A percentile compares a stretch with the other conserved stretches of the same genome.
These are phyloP conservation scores for Nigrospora osmanthi DNA, from an alignment of 2,329 filamentous ascomycete species.

Conservation along the genomic window DNA sequence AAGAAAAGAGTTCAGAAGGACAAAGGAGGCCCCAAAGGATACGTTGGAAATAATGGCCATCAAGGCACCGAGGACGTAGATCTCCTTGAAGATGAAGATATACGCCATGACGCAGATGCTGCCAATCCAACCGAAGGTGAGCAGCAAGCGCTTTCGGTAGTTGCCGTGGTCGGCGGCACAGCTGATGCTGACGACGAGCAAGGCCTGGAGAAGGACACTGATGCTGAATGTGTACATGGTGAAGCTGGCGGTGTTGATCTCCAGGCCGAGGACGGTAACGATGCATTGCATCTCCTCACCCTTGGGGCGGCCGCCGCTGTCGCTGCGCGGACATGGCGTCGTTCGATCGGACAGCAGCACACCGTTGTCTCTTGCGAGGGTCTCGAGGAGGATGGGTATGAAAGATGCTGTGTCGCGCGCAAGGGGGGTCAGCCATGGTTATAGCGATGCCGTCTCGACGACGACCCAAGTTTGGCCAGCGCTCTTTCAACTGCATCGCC, in stretches of 20 bases:
- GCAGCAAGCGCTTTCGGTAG: constrained; percentile 80
- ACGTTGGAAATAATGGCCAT: constrained; percentile 88
- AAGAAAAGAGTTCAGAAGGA: constrained; percentile 90
- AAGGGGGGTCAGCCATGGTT: too few relatives aligned
- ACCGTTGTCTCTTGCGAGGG: constrained; percentile 85
- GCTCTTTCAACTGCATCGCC: too few relatives aligned
- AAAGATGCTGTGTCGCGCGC: constrained; percentile 61
- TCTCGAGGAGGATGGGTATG: constrained; percentile 91
- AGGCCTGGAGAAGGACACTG: constrained; percentile 79
- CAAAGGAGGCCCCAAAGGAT: constrained; percentile 90
- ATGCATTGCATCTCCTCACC: constrained; percentile 63
- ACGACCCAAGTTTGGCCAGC: too few relatives aligned
- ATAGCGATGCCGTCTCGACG: too few relatives aligned
- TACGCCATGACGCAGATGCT: constrained; percentile 83
- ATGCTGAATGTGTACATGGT: constrained; percentile 98
- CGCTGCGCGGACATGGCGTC: constrained; percentile 57
- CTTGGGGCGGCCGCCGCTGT: constrained; percentile 43
- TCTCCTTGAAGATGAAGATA: constrained; percentile 64
- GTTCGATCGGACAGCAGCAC: constrained; percentile 72
- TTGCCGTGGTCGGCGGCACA: constrained; percentile 91
- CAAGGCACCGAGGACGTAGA: constrained; percentile 75
- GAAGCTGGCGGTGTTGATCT: constrained; percentile 94
- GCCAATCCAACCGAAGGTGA: constrained; percentile 78
- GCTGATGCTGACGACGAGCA: constrained; percentile 93
- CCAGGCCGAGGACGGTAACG: constrained; percentile 69